Percentiles rank a stretch among this genome's conserved stretches.
These are phyloP conservation scores for Saccharomycopsis fermentans DNA, from an alignment of 805 yeast genomes.

Conservation along the genomic window DNA sequence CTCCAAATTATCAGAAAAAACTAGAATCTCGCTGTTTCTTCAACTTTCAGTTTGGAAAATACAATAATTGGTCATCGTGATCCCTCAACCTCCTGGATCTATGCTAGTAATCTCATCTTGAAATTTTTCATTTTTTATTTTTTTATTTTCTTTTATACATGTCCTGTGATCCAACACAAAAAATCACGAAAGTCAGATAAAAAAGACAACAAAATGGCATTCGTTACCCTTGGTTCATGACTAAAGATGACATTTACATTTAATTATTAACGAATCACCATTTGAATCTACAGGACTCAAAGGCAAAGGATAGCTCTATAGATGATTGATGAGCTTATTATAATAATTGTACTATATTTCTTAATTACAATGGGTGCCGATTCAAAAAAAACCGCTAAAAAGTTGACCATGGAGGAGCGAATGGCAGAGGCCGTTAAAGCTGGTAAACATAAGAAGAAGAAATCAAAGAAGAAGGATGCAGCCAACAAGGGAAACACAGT, in stretches of 20 bases:
- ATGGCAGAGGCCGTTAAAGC: slow-evolving; percentile 67
- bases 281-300: neutral
- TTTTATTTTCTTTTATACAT: neutral
- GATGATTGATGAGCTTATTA: slow-evolving; percentile 1
- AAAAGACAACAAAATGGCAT: neutral
- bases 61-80: too few species aligned
- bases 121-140: neutral
- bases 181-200: neutral
- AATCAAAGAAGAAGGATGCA: slow-evolving; percentile 23
- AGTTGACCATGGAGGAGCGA: slow-evolving; percentile 75
- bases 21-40: too few species aligned
- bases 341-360: neutral
- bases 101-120: neutral
- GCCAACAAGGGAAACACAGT: neutral
- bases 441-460: slow-evolving; percentile 23
- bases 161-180: neutral
- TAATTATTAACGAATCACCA: neutral
- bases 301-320: neutral
- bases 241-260: neutral
- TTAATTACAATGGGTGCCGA: neutral
- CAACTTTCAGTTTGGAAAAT: too few species aligned
- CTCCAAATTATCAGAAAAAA: too few species aligned
- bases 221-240: neutral
- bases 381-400: slow-evolving; percentile 23
- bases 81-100: neutral